Base-by-base conservation (phyloP, 805 yeast species). In the Ogataea populi-albae region DNA sequence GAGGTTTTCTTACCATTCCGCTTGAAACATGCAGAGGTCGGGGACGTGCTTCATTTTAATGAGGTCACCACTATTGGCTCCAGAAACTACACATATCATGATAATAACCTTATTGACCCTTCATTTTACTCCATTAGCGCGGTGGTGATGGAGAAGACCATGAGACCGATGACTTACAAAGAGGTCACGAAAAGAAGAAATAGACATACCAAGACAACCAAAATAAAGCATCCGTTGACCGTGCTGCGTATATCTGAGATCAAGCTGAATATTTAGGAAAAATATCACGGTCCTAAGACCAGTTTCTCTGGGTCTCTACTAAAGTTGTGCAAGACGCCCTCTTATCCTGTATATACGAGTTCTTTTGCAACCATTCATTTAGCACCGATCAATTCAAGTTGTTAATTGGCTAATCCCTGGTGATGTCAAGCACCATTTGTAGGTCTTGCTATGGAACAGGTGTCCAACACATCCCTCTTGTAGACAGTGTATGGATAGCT, bases 21-120 rank as follows among this genome's bases (percentile, higher is more conserved):
- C 45, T 56, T 93, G 68, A 81, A 79, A 50, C 75, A 77, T 35
- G 93, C 82, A 8, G 71, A 79, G 34, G 80, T 91, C 4, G 98
- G 99, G 14, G 96, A 89, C 59, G 68, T 69, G n/a, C 66, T 93
- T 34, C 64, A 70, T 31, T 72, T 93, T 55, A 77, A 75, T 43
- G 81, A 87, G 50, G 88, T 91, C 23, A 75, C 81, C 11, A 79
- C 87, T 8, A 62, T 93, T 19, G 98, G 98, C 3, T 80, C 94
- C 6, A 79, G 95, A 32, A 82, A 86, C 55, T 84, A 75, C 65
- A 87, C 88, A 9, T 71, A 75, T 39, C 69, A 74, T 34, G 79
- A 76, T 31, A 33, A 44, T 4, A 63, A 68, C 32, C 71, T 77
- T 15, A 65, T 82, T 32, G 76, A 76, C 45, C 69, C 76, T 10